Base-by-base conservation (phyloP, 2,329 filamentous ascomycete species). In the Phoma sp. region DNA sequence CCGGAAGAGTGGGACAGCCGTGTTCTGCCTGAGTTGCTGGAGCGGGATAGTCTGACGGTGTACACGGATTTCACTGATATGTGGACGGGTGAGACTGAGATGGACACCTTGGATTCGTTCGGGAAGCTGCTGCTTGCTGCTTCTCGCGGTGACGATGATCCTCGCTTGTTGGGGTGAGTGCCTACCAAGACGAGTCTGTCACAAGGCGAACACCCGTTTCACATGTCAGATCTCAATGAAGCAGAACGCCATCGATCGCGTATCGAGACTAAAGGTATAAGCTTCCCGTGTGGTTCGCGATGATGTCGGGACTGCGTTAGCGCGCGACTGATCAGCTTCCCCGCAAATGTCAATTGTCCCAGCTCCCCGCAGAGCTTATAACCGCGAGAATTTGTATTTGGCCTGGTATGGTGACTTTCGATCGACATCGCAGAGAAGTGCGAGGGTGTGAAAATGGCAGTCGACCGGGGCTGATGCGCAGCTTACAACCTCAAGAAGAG, bases 91-190 rank as follows among this genome's bases (percentile, higher is more conserved):
- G 60, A 55, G 4, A 42, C 46, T 7, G 47, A 56, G 11, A 23
- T 61, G 22, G 58, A 47, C 4, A 30, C 39, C 32, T 36, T 71
- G 32, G 58, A 58, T 13, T 58, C 60, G 9, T 69, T 64, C 48
- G 61, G 62, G 18, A 68, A 59, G 45, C 24, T 71, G 32, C 37
- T 71, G 47, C 55, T 72, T 29, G 64, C 44, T 36, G 58, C 67
- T 25, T 71, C 68, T 57, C 41, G 59, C 10, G 68, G 65, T 14
- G 45, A 49, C 7, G 59, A 62, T 9, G 66, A 67, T 49, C 58
- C 62, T 10, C 57, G 62, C 8, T 41, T 67, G 40, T 41, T 62
- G 37, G 36, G 32, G 11, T 61, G 53, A 61, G 43, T 9, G 8
- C 27, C 9, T 6, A 29, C 9, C 18, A 9, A 29, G 27, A 4